Conservation (phyloP, 441 rosid genomes). For the Oxalis stricta region DNA sequence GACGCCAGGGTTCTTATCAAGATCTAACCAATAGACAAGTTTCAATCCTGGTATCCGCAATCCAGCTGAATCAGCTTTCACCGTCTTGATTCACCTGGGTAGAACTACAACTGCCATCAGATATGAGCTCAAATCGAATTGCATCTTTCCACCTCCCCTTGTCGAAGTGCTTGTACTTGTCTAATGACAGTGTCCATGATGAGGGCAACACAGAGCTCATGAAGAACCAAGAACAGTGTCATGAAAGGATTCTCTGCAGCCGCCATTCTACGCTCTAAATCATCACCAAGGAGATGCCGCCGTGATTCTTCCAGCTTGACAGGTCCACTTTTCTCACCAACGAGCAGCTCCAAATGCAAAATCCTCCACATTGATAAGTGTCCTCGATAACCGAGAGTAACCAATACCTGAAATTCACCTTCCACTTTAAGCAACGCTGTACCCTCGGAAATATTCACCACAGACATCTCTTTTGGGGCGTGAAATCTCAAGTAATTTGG, state of each 20-base stretch:
- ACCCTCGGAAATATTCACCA: conserved; percentile 78
- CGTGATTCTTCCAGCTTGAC: conserved; percentile 65
- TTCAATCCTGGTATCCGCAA: conserved; percentile 79
- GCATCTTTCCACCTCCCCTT: conserved; percentile 97
- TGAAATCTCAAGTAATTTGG: conserved; percentile 74
- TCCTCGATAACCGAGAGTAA: conserved; percentile 97
- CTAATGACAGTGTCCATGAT: conserved; percentile 91
- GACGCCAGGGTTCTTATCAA: conserved; percentile 39
- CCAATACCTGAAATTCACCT: conserved; percentile 91
- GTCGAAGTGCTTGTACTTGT: conserved; percentile 81
- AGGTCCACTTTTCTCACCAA: conserved; percentile 80
- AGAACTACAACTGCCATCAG: conserved; percentile 49
- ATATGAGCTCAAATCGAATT: conserved; percentile 71
- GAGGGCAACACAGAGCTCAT: conserved; percentile 80
- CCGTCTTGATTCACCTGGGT: conserved; percentile 55
- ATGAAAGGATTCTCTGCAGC: conserved; percentile 75
- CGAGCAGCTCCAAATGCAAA: conserved; percentile 89
- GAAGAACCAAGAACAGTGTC: conserved; percentile 65
- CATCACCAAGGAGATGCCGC: conserved; percentile 84
- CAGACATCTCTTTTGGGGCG: conserved; percentile 79
- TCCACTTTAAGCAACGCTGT: conserved; percentile 65
- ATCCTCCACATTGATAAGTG: conserved; percentile 95
- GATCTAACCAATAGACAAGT: conserved; percentile 72
- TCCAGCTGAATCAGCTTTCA: conserved; percentile 68
- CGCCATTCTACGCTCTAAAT: conserved; percentile 94